Base-by-base conservation (phyloP, 2,329 filamentous ascomycete genomes). In the Lachnellula occidentalis region DNA sequence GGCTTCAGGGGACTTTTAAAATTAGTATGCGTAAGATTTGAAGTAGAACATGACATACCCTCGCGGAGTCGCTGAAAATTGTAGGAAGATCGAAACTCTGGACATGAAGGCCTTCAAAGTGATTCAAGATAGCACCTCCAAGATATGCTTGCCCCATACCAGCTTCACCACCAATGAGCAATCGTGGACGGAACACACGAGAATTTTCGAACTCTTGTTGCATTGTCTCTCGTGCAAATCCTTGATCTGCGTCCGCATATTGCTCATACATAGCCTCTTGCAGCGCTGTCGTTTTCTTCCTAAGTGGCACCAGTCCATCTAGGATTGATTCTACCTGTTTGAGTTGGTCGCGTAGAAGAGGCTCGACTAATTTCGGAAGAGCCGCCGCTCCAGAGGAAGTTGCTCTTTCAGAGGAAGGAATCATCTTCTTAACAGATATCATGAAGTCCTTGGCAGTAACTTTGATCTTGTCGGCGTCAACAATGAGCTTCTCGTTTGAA, bases 141-240 rank as follows among this genome's bases (percentile, higher is more conserved):
- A 99, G 76, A 65, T 99, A 96, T 48, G 86, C 82, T 69, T 99
- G 95, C 0, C 95, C 94, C 92, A 97, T 97, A 9, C 94, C 94
- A 45, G 83, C 78, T 9, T 78, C 70, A n/a, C 94, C 94, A 42
- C 84, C 81, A 53, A 99, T 86, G 31, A 99, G 79, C 51, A 97
- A 77, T 45, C 94, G 81, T 8, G 94, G 95, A 17, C 94, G 82
- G 75, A 95, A 99, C 22, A 96, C 82, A 37, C 92, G 85, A 21
- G 89, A 88, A 48, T 83, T 85, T 65, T 97, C 92, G 69, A 99
- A 97, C 61, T 91, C 88, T 61, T 83, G 81, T 39, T 79, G 74
- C 64, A 86, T 71, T 21, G 83, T 86, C 71, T 99, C 94, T 51
- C 90, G 84, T 34, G 86, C 85, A 69, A 99, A 96, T 0, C 91